Conservation (phyloP, 2,329 filamentous ascomycete genomes). For the Westerdykella ornata region DNA sequence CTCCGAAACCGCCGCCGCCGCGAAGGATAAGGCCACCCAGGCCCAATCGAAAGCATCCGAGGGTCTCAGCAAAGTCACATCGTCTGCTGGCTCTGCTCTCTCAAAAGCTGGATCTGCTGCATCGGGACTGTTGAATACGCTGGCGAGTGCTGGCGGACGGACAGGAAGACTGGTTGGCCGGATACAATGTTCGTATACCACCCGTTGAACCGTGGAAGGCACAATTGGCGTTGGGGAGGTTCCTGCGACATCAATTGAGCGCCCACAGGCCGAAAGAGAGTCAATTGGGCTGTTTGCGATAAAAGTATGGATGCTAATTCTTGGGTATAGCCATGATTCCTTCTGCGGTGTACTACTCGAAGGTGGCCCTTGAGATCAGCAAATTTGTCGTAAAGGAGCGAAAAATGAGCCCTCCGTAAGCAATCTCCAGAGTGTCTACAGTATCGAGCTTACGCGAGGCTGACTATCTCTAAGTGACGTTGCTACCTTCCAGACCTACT, state of each 20-base stretch:
- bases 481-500: constrained; percentile 79
- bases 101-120: constrained; percentile 59
- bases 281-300: not conserved
- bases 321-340: constrained; percentile 66
- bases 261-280: not conserved
- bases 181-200: constrained; percentile 68
- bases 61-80: constrained; percentile 73
- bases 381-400: constrained; percentile 83
- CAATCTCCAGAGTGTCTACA: not conserved
- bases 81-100: constrained; percentile 72
- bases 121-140: constrained; percentile 48
- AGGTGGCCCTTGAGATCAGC: constrained; percentile 77
- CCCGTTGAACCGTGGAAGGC: constrained; percentile 1
- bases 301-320: constrained; percentile 11
- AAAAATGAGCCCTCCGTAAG: constrained; percentile 95
- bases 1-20: constrained; percentile 42
- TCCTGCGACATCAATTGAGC: no score
- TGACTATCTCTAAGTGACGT: constrained; percentile 53
- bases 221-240: constrained; percentile 6
- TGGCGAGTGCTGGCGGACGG: constrained; percentile 74
- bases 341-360: constrained; percentile 83
- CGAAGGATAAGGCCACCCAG: constrained; percentile 41
- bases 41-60: constrained; percentile 62
- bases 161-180: constrained; percentile 72
- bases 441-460: constrained; percentile 1